Evolutionary conservation across 352 stramenopile genomes (phyloP), one percentile per base, ranked within the genome.

Genomic region (Phytophthora agathidicida): DNA sequence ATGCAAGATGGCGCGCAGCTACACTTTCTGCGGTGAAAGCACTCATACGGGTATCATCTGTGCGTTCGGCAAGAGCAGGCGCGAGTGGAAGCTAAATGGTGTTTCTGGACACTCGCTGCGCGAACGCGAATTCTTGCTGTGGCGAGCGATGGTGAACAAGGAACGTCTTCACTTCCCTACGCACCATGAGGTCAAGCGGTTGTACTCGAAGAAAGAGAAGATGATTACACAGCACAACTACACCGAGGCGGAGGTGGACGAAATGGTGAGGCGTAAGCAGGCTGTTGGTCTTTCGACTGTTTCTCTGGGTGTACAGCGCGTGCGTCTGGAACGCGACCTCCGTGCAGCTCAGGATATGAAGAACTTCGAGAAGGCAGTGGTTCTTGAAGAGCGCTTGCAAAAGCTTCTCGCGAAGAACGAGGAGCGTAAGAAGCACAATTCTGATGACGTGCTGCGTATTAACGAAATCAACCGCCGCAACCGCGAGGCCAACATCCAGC

Each of bases 391-490:
- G 35, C 64, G 73, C 14, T 56, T 92, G 31, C 78, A 90, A 22
- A 77, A 80, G 41, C 57, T 93, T 27, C 38, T 82, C n/a, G 70
- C 65, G 0, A 73, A 88, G 43, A 91, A 93, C 44, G 83, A 93
- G 42, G 71, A 77, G 37, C 80, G 80, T 4, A 77, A 88, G 56
- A 85, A 76, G 5, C 73, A 84, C 45, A 92, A 95, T 43, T 89
- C 69, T 5, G 86, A 95, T 43, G 86, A 95, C 9, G 83, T 93
- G 16, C 64, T 87, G 23, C 83, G 83, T 22, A 95, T 95, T 55
- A 95, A 93, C 49, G 77, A 89, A 44, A 95, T 95, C 62, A 95
- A 95, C 59, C 65, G 74, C 42, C 78, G 80, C 31, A 95, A 95
- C 51, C 83, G 86, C 36, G 79, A 91, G 32, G 76, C 74, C 16